phyloP scores from a whole-genome alignment of 805 yeast species.

The Candida germanica region DNA sequence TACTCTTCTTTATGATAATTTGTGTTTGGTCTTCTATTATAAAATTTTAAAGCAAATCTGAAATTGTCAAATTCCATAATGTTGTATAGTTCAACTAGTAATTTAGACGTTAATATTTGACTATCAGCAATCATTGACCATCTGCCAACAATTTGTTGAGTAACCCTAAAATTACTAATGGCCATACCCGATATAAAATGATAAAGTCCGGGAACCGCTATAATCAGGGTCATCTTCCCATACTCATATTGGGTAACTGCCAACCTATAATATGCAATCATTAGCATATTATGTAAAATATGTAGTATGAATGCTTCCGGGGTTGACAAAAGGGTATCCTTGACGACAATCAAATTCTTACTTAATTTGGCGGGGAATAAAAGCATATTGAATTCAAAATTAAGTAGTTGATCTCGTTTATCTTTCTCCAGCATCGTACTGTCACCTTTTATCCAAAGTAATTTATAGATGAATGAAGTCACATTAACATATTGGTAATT shows the following conservation, averaged over 20 bases:
- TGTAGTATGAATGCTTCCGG: slow-evolving; percentile 20
- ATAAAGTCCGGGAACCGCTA: slow-evolving; percentile 21
- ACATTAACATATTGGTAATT: slow-evolving; percentile 16
- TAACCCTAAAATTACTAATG: slow-evolving; percentile 18
- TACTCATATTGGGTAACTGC: slow-evolving; percentile 11
- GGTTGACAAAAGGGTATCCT: slow-evolving; percentile 18
- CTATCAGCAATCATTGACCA: slow-evolving; percentile 19
- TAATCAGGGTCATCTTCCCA: slow-evolving; percentile 16
- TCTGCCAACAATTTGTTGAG: slow-evolving; percentile 11
- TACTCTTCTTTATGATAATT: slow-evolving; percentile 6
- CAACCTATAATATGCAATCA: slow-evolving; percentile 16
- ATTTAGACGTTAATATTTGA: slow-evolving; percentile 15
- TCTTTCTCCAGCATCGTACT: slow-evolving; percentile 6
- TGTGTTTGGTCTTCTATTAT: slow-evolving; percentile 11
- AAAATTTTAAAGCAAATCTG: slow-evolving; percentile 14
- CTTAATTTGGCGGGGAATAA: slow-evolving; percentile 21
- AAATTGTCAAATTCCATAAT: slow-evolving; percentile 22
- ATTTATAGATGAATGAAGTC: slow-evolving; percentile 14
- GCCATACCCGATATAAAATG: slow-evolving; percentile 21
- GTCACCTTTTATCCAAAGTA: slow-evolving; percentile 14
- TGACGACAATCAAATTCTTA: slow-evolving; percentile 17
- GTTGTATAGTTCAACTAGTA: slow-evolving; percentile 14
- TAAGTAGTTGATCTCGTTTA: slow-evolving; percentile 11
- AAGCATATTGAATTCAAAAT: slow-evolving; percentile 21
- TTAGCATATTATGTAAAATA: slow-evolving; percentile 18